These are phyloP conservation scores for Chenopodium album DNA, from an alignment of 148 eudicot species.

Conservation along the genomic window DNA sequence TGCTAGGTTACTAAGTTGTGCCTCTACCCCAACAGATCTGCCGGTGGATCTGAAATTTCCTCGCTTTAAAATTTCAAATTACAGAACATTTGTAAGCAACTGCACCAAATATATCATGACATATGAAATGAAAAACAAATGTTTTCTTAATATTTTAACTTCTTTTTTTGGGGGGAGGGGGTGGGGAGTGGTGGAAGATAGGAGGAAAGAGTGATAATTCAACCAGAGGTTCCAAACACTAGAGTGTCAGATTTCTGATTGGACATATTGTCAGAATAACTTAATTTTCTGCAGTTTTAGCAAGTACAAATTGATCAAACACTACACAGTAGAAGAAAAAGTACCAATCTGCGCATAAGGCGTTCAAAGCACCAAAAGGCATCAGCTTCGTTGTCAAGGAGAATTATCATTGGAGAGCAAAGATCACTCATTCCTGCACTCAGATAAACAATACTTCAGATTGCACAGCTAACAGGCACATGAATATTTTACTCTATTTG, in stretches of 20 bases:
- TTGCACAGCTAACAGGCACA: conserved; percentile 8
- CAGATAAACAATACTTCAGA: conserved; percentile 14
- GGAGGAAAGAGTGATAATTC: background rate
- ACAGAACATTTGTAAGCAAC: conserved; percentile 35
- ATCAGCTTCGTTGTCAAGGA: conserved; percentile 93
- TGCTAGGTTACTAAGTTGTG: conserved; percentile 81
- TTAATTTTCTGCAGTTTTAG: background rate
- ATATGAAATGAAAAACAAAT: background rate
- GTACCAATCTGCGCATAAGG: conserved; percentile 93
- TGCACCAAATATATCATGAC: conserved; percentile 14
- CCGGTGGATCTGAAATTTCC: conserved; percentile 94
- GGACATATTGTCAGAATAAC: background rate
- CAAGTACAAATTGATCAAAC: background rate
- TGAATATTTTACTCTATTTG: background rate
- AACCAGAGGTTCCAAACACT: no score
- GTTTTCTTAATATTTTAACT: background rate
- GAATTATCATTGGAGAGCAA: conserved; percentile 95
- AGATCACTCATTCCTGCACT: conserved; percentile 95
- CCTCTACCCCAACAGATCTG: conserved; percentile 89
- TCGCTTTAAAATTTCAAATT: conserved; percentile 58
- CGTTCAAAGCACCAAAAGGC: conserved; percentile 98
- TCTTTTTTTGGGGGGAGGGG: background rate
- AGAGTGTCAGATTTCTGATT: background rate
- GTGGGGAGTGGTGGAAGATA: background rate
- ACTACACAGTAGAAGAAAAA: background rate